A percentile compares a stretch with the other conserved stretches of the same genome.
Evolutionary conservation across 352 stramenopile genomes (phyloP).

Genomic region (Pythium brassicae): DNA sequence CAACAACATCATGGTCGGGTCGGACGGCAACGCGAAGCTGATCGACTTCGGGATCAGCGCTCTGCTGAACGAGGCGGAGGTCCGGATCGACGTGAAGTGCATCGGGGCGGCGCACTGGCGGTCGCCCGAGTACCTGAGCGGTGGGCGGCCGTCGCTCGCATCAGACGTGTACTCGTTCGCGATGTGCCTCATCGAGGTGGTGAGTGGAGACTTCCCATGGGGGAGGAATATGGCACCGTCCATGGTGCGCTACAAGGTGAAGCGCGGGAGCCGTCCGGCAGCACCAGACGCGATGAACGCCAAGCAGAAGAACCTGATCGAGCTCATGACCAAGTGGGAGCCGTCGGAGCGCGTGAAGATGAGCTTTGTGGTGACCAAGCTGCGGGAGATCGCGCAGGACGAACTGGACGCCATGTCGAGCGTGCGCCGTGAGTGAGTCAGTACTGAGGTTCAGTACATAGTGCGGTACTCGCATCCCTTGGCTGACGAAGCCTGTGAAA

Average conservation of each 20-base stretch:
- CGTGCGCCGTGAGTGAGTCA: too few relatives aligned
- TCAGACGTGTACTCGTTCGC: constrained; percentile 21
- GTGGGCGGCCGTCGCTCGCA: not conserved
- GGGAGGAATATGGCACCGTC: not conserved
- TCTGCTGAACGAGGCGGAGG: not conserved
- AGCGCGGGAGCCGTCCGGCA: not conserved
- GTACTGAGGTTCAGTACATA: too few relatives aligned
- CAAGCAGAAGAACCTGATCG: constrained; percentile 1
- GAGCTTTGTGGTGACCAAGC: not conserved
- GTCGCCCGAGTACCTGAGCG: not conserved
- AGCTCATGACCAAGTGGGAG: not conserved
- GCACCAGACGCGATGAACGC: constrained; percentile 2
- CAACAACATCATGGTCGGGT: constrained; percentile 8
- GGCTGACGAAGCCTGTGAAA: too few relatives aligned
- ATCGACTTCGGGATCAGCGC: not conserved
- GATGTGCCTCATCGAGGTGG: constrained; percentile 13
- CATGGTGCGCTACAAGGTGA: not conserved
- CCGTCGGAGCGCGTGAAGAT: constrained; percentile 1
- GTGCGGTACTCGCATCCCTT: too few relatives aligned
- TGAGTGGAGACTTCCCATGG: not conserved
- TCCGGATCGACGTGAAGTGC: too few relatives aligned
- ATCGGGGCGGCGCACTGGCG: not conserved
- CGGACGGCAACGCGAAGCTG: constrained; percentile 12
- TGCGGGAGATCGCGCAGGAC: not conserved
- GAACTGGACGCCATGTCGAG: not conserved